Evolutionary conservation across 139 green algal genomes (phyloP).

Genomic region (Chlorella ohadii): DNA sequence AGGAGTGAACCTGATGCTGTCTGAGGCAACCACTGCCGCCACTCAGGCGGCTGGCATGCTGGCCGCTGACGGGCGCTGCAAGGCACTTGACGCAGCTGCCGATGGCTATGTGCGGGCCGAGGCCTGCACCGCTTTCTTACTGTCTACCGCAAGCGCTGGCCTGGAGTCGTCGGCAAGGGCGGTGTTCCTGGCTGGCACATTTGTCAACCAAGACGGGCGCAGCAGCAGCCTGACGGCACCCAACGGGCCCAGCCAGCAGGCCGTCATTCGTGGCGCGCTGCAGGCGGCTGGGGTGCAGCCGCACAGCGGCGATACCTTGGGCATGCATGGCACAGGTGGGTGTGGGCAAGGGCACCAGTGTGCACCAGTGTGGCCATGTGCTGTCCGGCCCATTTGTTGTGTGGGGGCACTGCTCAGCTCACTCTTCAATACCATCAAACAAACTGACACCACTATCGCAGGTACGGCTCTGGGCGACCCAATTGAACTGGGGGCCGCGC

Average conservation of each 20-base stretch:
- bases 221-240: constrained; percentile 85
- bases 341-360: neutral
- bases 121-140: constrained; percentile 25
- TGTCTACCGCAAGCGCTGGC: neutral
- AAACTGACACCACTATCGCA: too few species aligned
- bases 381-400: too few species aligned
- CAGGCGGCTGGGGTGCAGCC: constrained; percentile 21
- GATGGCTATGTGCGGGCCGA: constrained; percentile 69
- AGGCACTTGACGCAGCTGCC: constrained; percentile 61
- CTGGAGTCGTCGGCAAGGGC: too few species aligned
- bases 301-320: neutral
- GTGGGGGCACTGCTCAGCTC: too few species aligned
- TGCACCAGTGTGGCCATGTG: too few species aligned
- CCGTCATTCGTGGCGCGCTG: constrained; percentile 61
- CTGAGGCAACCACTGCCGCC: constrained; percentile 23
- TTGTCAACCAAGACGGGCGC: constrained; percentile 90
- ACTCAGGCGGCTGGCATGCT: constrained; percentile 41
- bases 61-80: constrained; percentile 58
- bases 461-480: constrained; percentile 60
- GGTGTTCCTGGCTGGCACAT: constrained; percentile 32
- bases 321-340: constrained; percentile 61
- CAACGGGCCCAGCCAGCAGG: constrained; percentile 76
- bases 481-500: constrained; percentile 46
- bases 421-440: too few species aligned
- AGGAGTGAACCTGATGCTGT: constrained; percentile 48